Base-by-base conservation (phyloP, 352 stramenopile species). In the Phytopythium boreale region DNA sequence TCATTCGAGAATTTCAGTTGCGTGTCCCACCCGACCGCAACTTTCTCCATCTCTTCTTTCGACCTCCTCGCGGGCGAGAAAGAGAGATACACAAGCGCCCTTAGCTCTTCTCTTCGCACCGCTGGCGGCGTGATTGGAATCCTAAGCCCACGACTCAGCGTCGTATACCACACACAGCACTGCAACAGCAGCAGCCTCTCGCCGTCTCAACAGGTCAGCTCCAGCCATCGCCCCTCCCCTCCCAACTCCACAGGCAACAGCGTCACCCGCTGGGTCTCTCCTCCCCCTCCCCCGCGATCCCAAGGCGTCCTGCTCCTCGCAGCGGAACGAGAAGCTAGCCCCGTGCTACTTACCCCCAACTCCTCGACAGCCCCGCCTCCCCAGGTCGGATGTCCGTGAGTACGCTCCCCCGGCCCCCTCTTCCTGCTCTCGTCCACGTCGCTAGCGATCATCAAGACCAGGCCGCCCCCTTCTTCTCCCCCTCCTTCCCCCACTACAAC, bases 401-500 rank as follows among this genome's bases (percentile, higher is more conserved):
- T 76, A 74, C 69, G 41, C 68, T 70, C 27, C 64, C 59, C 34
- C n/a, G n/a, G n/a, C n/a, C n/a, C n/a, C n/a, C n/a, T n/a, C n/a
- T n/a, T n/a, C n/a, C n/a, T n/a, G 74, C 72, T 69, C 75, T 79
- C 75, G 74, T 75, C 71, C 71, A 46, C 66, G 62, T 70, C 56
- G 59, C 64, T 53, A n/a, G 43, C 43, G 19, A n/a, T 20, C 43
- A 20, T 20, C 61, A 37, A 4, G 55, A 60, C 34, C 24, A 20
- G 34, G n/a, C 37, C 20, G 55, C 67, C 20, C 59, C 63, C 56
- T 50, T 59, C 53, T 27, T 56, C 62, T 56, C 59, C 47, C 59
- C 55, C 22, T 68, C 66, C 37, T 57, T 46, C 62, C 75, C 17
- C 24, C 49, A 37, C 51, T n/a, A 57, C 27, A 2, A 4, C 51